Evolutionary conservation across 768 basidiomycete species (phyloP).

Genomic region (Leccinum broughii): DNA sequence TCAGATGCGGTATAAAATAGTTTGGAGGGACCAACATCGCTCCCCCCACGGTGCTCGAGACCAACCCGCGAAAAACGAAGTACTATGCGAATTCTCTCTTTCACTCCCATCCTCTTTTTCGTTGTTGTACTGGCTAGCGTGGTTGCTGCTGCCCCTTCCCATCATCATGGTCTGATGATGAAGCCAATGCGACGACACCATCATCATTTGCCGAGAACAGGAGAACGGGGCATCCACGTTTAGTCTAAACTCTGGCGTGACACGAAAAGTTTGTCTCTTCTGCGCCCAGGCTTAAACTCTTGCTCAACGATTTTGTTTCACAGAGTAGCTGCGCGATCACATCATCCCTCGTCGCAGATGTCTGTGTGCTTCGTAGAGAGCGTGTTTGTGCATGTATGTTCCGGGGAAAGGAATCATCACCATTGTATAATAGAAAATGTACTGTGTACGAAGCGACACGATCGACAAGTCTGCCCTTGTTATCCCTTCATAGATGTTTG

Average conservation of each 20-base stretch:
- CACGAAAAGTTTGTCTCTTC: not conserved
- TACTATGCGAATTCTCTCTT: conserved; percentile 9
- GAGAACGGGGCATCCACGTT: not conserved
- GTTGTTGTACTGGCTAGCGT: not conserved
- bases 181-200: conserved; percentile 3
- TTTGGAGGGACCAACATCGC: not conserved
- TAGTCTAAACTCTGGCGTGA: not conserved
- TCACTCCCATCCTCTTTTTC: conserved; percentile 4
- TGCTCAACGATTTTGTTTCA: not conserved
- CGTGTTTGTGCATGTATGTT: not conserved
- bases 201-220: not conserved
- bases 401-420: not conserved
- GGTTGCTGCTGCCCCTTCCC: conserved; percentile 5
- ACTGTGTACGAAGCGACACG: not conserved
- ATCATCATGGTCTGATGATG: not conserved
- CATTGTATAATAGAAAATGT: not conserved
- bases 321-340: conserved; percentile 1
- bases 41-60: not conserved
- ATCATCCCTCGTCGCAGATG: not conserved
- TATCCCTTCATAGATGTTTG: not conserved
- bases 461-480: not conserved
- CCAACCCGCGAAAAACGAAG: not conserved
- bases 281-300: not conserved
- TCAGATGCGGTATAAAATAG: conserved; percentile 8
- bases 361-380: not conserved